These are phyloP conservation scores for Ceratocystis destructans DNA, from an alignment of 2,329 filamentous ascomycete genomes.

Conservation along the genomic window DNA sequence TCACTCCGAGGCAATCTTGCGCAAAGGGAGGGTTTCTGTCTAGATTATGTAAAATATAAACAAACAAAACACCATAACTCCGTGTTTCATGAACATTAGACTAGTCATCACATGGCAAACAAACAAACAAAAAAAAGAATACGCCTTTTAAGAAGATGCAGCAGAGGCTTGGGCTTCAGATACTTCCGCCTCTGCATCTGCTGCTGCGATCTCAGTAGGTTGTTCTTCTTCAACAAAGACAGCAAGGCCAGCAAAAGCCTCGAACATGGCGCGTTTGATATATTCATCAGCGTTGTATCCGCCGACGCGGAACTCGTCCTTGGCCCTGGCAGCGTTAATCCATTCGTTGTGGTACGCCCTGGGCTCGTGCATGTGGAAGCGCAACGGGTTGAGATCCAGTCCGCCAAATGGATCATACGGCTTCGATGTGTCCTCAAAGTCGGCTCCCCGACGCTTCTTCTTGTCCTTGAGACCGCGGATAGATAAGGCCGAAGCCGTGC, in stretches of 20 bases:
- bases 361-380: constrained; percentile 45
- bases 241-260: constrained; percentile 79
- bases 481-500: constrained; percentile 33
- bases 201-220: constrained; percentile 25
- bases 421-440: constrained; percentile 40
- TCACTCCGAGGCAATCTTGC: background rate
- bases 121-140: background rate
- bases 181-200: background rate
- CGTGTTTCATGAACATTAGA: constrained; percentile 5
- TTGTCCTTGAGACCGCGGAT: constrained; percentile 60
- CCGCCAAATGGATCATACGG: constrained; percentile 86
- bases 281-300: constrained; percentile 79
- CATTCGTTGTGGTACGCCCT: constrained; percentile 62
- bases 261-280: constrained; percentile 64
- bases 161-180: background rate
- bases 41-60: background rate
- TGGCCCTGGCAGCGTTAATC: constrained; percentile 52
- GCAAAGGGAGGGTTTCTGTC: background rate
- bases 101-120: background rate
- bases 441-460: constrained; percentile 26
- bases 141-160: background rate
- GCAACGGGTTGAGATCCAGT: constrained; percentile 50
- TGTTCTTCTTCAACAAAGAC: constrained; percentile 77
- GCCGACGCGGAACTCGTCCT: constrained; percentile 55
- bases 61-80: constrained; percentile 9